These are phyloP conservation scores for Rhododendron williamsianum DNA, from an alignment of 148 eudicot genomes.

Conservation along the genomic window DNA sequence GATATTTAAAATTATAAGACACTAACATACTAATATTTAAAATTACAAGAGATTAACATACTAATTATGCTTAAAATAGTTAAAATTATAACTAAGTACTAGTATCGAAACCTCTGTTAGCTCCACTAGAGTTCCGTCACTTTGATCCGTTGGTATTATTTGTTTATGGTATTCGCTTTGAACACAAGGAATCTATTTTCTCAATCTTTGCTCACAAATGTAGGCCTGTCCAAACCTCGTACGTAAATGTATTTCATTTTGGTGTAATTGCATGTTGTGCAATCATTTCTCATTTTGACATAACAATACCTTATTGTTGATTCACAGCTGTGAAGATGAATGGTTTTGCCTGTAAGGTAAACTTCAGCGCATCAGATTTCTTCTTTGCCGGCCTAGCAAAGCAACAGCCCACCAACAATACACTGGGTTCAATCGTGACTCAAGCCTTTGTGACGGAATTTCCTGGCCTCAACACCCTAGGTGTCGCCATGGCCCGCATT, in stretches of 20 bases:
- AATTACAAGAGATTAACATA: too few species aligned
- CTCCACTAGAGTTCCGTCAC: neutral
- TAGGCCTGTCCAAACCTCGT: neutral
- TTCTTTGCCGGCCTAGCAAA: slow-evolving; percentile 18
- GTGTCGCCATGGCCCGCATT: slow-evolving; percentile 33
- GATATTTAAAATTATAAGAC: too few species aligned
- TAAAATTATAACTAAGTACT: too few species aligned
- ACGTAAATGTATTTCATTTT: too few species aligned
- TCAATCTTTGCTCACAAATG: neutral
- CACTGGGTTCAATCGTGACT: slow-evolving; percentile 26
- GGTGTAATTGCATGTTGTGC: neutral
- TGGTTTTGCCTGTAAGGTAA: slow-evolving; percentile 30
- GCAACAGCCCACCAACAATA: slow-evolving; percentile 23
- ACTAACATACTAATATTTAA: too few species aligned
- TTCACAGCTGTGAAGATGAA: slow-evolving; percentile 25
- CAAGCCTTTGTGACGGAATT: slow-evolving; percentile 12
- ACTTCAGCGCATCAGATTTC: slow-evolving; percentile 24
- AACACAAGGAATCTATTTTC: neutral
- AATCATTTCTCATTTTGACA: neutral
- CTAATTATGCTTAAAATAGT: too few species aligned
- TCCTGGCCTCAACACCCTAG: slow-evolving; percentile 47
- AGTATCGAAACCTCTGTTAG: too few species aligned
- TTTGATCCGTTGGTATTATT: neutral
- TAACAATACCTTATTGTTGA: too few species aligned
- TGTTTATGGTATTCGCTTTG: neutral